Evolutionary conservation across 306 rosid genomes (phyloP), one percentile per base, ranked within the genome.

Genomic region (Lagenaria siceraria): DNA sequence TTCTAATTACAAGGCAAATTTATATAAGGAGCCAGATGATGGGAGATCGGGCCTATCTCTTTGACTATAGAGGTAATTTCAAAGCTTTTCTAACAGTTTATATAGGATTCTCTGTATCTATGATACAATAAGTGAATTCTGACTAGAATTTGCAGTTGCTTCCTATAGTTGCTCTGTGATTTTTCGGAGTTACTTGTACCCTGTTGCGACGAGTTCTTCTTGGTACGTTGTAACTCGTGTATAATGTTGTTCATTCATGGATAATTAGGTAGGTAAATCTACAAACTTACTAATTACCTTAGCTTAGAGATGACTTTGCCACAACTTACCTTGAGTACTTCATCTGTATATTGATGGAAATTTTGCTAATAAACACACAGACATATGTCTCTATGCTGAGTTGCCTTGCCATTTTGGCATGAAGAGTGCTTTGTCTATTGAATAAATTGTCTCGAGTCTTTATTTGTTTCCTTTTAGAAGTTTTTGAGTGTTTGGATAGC

Each of bases 1-100:
- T 77, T 95, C 97, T 81, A 90, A 85, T 86, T 87, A 88, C 66
- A 84, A 89, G 77, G 88, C 77, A 78, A 89, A 76, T 78, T 77
- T 85, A 8, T 76, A 56, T 54, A 90, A 85, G 21, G 99, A 91
- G 81, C 91, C 86, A 75, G 91, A 90, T 6, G 92, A 86, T 62
- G 90, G 93, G 40, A 83, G 84, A 69, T 43, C 86, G 11, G 84
- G 79, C 77, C 61, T 72, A 19, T 72, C 77, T 49, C 77, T 72
- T 72, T 72, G 51, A 72, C 40, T 3, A 4, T 22, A 51, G 9
- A 72, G 77, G 60, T 72, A 43, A 72, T 49, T 27, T 42, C 55
- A 14, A 72, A 27, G 9, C 25, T 15, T 72, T 72, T 19, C 33
- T 19, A 5, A 29, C 43, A 27, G 27, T 51, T 72, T 2, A 49